phyloP scores from a whole-genome alignment of 2,329 filamentous ascomycete genomes.

The Colletotrichum tropicale region DNA sequence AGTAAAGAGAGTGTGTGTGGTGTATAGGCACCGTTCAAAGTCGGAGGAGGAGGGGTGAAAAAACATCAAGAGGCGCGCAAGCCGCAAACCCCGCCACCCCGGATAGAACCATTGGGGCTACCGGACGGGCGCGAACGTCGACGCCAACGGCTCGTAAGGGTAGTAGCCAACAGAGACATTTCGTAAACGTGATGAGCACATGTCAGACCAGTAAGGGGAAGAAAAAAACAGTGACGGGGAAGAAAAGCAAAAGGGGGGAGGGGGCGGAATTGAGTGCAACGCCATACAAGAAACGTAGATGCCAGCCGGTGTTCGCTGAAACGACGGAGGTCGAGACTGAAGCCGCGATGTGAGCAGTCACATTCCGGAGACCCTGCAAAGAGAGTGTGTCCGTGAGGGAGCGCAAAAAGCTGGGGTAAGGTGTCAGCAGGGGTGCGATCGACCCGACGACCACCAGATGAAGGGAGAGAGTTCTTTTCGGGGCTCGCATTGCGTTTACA shows the following conservation, averaged over 20 bases:
- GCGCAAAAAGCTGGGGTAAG: constrained; percentile 2
- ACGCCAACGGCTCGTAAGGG: not conserved
- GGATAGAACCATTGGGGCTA: not conserved
- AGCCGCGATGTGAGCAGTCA: constrained; percentile 18
- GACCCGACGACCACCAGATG: not conserved
- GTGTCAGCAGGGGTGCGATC: not conserved
- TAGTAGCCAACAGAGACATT: not conserved
- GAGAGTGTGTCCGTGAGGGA: not conserved
- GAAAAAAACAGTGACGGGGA: not conserved
- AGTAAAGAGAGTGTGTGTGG: not conserved
- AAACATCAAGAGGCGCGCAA: not conserved
- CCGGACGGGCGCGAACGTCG: not conserved
- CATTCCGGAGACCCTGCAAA: not conserved
- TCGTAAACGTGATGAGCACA: constrained; percentile 1
- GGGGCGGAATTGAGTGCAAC: not conserved
- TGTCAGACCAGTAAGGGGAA: not conserved
- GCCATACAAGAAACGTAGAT: not conserved
- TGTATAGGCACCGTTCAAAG: not conserved
- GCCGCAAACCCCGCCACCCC: not conserved
- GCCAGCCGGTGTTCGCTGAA: not conserved
- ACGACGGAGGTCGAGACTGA: not conserved
- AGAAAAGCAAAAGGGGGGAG: not conserved
- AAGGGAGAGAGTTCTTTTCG: not conserved
- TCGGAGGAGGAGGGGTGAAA: not conserved
- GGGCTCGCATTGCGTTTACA: not conserved